Evolutionary conservation across 345 rosid genomes (phyloP), one percentile per base, ranked within the genome.

Genomic region (Syzygium oleosum): DNA sequence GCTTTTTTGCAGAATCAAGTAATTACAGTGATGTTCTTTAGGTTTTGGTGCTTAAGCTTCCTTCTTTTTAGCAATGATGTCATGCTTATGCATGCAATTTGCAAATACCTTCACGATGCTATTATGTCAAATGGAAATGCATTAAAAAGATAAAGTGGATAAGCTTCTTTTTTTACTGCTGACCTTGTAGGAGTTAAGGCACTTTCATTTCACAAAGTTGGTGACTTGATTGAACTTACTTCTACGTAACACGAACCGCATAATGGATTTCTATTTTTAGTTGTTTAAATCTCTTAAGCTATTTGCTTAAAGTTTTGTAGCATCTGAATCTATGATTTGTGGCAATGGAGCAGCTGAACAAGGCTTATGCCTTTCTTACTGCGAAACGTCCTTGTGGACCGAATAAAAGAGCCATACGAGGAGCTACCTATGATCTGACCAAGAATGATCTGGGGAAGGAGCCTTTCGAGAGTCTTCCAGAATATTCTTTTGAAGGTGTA

Each of bases 381-480:
- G 91, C 96, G 3, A 94, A 92, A 90, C 93, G 98, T 85, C 95
- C 95, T 85, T 96, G 98, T 58, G 99, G 99, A 51, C 99, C 99
- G 4, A 97, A 93, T 85, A 96, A 94, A 90, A 89, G 88, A 85
- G 95, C 99, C 15, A 94, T 95, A 43, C 94, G 94, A 3, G 97
- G 94, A 22, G 98, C 99, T 65, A 97, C 99, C 12, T 95, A 96
- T 84, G 97, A 97, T 88, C 93, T 96, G 41, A 96, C 98, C 21
- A 97, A 94, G 90, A 93, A 96, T 55, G 99, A 95, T 91, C 92
- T 91, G 0, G 89, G 96, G 97, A 97, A 96, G 91, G 97, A 95
- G 88, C 94, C 95, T 5, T 94, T 97, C 87, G 97, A 95, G 90
- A 95, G 59, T 90, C 97, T 97, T 80, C 95, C 98, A 12, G 99